These are phyloP conservation scores for Oryza glumipatula DNA, from an alignment of 176 grass and related monocot genomes.

Conservation along the genomic window DNA sequence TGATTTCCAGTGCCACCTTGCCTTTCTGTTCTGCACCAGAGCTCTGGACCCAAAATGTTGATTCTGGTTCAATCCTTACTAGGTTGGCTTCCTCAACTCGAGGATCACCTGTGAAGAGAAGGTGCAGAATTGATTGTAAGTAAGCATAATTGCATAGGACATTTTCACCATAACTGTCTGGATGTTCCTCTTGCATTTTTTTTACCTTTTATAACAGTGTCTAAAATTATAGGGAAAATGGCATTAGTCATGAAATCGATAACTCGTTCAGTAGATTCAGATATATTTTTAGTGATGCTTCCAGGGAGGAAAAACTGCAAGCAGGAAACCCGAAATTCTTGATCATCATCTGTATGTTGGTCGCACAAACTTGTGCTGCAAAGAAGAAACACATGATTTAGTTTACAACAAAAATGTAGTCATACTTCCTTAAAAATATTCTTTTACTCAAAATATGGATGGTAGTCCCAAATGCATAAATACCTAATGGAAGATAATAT, in stretches of 20 bases:
- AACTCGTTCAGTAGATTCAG: constrained; percentile 47
- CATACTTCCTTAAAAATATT: background rate
- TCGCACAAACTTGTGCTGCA: constrained; percentile 54
- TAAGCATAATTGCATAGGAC: constrained; percentile 19
- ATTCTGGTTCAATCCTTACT: constrained; percentile 56
- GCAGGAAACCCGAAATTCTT: constrained; percentile 35
- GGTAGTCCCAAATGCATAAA: background rate
- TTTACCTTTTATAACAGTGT: constrained; percentile 68
- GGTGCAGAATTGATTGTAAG: constrained; percentile 10
- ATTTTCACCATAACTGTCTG: background rate
- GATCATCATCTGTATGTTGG: constrained; percentile 34
- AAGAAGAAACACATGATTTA: constrained; percentile 16
- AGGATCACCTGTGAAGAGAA: constrained; percentile 54
- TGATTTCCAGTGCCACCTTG: constrained; percentile 58
- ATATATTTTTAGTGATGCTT: constrained; percentile 37
- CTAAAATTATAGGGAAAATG: constrained; percentile 62
- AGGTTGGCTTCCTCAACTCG: constrained; percentile 57
- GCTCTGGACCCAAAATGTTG: constrained; percentile 52
- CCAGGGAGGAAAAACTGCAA: constrained; percentile 57
- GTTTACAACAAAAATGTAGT: constrained; percentile 9
- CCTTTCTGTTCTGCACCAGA: constrained; percentile 43
- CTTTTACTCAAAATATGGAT: constrained; percentile 21
- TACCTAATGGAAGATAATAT: background rate
- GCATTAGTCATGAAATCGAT: constrained; percentile 45
- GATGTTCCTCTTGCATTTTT: constrained; percentile 32